phyloP scores from a whole-genome alignment of 208 protist genomes.

The Leishmania mexicana region DNA sequence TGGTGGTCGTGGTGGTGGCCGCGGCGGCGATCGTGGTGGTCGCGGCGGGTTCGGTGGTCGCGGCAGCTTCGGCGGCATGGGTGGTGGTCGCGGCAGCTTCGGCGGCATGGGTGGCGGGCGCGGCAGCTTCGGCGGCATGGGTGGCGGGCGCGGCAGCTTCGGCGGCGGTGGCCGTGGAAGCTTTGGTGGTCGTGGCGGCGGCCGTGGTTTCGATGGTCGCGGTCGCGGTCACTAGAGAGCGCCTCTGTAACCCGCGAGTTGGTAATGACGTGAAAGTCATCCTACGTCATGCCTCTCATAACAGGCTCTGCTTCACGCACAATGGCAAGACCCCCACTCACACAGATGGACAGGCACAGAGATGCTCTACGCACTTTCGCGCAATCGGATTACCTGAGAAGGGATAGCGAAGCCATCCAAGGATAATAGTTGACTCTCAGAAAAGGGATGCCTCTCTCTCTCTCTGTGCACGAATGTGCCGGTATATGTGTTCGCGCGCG shows the following conservation, averaged over 20 bases:
- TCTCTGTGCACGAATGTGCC: not conserved
- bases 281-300: not conserved
- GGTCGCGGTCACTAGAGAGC: conserved; percentile 31
- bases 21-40: conserved; percentile 39
- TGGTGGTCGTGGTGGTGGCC: conserved; percentile 38
- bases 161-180: conserved; percentile 21
- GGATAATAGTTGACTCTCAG: not conserved
- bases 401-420: not conserved
- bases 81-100: conserved; percentile 44
- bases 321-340: not conserved
- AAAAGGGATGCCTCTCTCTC: not conserved
- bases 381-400: not conserved
- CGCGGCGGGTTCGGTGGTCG: conserved; percentile 38
- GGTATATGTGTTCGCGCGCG: not conserved
- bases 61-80: conserved; percentile 44
- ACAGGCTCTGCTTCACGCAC: conserved; percentile 19
- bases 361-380: not conserved
- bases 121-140: conserved; percentile 3
- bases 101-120: conserved; percentile 35
- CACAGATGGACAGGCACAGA: not conserved
- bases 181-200: conserved; percentile 31
- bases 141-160: conserved; percentile 29
- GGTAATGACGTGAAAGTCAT: not conserved
- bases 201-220: conserved; percentile 44
- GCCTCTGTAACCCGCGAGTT: not conserved